Base-by-base conservation (phyloP, 1,284 basidiomycete species). In the Chalciporus sp. region DNA sequence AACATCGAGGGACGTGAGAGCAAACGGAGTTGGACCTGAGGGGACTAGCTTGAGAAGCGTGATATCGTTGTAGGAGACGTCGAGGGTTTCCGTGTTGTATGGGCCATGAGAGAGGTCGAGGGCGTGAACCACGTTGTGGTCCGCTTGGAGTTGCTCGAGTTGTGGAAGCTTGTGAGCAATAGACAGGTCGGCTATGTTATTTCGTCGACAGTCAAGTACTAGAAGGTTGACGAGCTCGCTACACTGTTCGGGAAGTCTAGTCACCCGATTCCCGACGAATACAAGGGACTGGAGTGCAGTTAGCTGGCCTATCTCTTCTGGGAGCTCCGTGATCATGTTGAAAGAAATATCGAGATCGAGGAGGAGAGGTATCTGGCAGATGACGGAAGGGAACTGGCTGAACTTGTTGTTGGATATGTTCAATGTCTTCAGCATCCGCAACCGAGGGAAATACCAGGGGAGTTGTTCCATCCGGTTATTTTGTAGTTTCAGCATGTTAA, bases 391-490 rank as follows among this genome's bases (percentile, higher is more conserved):
- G 55, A 99, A 81, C n/a, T 69, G 72, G 42, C 85, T 84, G 70
- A 98, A 95, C 68, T 94, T 94, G 78, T 99, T 99, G 76, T 98
- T 99, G 47, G 94, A 97, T 58, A 99, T 90, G 74, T 98, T 97
- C 64, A 99, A 81, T 45, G 86, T 85, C 51, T 84, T 84, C 49
- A 98, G 82, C 46, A 80, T 73, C 37, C 80, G 77, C 61, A 99
- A 77, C 17, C 86, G 80, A 3, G 87, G 82, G 62, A 98, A 95
- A 67, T 93, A 92, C 72, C 83, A 84, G 0, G 97, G 95, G 3
- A 99, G 81, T 53, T 83, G 85, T 58, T 92, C 88, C 63, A 99
- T 83, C 31, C 94, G 85, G 70, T 99, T 99, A 74, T 98, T 98
- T 72, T 96, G 92, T 47, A 93, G 80, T 63, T 86, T 88, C 59